Base-by-base conservation (phyloP, 495 filamentous ascomycete genomes). In the Penicillium lividum region DNA sequence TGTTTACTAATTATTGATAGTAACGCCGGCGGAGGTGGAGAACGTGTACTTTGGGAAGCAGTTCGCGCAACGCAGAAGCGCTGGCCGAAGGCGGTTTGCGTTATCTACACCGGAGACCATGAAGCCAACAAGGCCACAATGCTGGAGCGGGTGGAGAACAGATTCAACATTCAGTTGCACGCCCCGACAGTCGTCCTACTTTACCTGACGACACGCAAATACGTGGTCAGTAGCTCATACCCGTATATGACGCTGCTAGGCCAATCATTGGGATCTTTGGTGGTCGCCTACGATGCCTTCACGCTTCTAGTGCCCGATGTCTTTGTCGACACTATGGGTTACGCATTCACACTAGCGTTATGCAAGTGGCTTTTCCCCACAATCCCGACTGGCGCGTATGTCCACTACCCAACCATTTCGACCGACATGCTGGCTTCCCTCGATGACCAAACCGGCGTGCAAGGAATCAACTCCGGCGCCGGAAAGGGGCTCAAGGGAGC, bases 301-400 rank as follows among this genome's bases (percentile, higher is more conserved):
- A 87, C 83, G 36, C 85, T 96, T 10, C 80, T 98, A 3, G 90
- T 92, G 1, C 95, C 94, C 0, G 95, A 98, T 68, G 83, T 98
- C 51, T 96, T 97, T 63, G 80, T 98, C 64, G 94, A 98, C 68
- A 98, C 94, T 6, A 97, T 98, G 93, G 94, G 94, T 62, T 98
- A 98, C 70, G 91, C 93, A 22, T 98, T 98, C 70, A 82, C 89
- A 3, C 80, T 96, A 10, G 90, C 89, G 5, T 75, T 96, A 11
- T 86, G 81, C 74, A 95, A 93, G 66, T 81, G 86, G 46, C 81
- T 97, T 22, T 97, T 98, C 73, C 87, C 82, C 1, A 68, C 75
- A 13, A 84, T 97, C 18, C 92, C 95, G 4, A 95, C 91, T 3
- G 91, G 82, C 34, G 94, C 94, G 13, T 98, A 98, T 67, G 93